Base-by-base conservation (phyloP, 2,329 filamentous ascomycete species). In the Scopulariopsis brevicaulis region DNA sequence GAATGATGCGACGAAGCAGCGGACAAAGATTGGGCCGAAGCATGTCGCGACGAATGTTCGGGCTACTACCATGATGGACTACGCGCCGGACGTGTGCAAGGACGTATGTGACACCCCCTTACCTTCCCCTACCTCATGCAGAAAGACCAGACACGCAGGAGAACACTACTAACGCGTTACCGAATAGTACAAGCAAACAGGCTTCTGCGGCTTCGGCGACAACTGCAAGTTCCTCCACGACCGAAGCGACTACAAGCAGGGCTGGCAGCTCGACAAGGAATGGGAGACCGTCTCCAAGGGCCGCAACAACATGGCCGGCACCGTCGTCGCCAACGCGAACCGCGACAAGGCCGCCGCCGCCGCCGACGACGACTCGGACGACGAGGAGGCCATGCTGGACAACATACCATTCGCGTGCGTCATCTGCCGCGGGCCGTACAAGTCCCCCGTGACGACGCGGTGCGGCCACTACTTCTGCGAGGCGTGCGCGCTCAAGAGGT, bases 381-480 rank as follows among this genome's bases (percentile, higher is more conserved):
- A 80, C 0, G 89, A 93, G 55, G 83, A 87, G 52, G 85, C 83
- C 22, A 73, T 93, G 67, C 73, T 96, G 55, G 85, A 92, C 68
- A 87, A 85, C 65, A 96, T 96, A 24, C 92, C 92, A 0, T 96
- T 96, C 68, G 89, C 84, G 1, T 96, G 92, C 70, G 83, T 96
- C 62, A 90, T 96, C 61, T 96, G 92, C 77, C 84, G 86, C 65
- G 81, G 84, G 43, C 72, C 84, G 1, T 96, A 96, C 72, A 87
- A 84, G 65, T 79, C 82, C 59, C 93, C 94, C 0, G 82, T 97
- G 14, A 76, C 93, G 25, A 97, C 94, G 14, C 87, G 90, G 63
- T 99, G 94, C 64, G 89, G 90, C 0, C 94, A 99, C 70, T 97
- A 97, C 70, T 97, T 97, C 68, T 99, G 94, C 69, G 89, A 96